These are phyloP conservation scores for Lepidium aucheri DNA, from an alignment of 345 rosid genomes.

Conservation along the genomic window DNA sequence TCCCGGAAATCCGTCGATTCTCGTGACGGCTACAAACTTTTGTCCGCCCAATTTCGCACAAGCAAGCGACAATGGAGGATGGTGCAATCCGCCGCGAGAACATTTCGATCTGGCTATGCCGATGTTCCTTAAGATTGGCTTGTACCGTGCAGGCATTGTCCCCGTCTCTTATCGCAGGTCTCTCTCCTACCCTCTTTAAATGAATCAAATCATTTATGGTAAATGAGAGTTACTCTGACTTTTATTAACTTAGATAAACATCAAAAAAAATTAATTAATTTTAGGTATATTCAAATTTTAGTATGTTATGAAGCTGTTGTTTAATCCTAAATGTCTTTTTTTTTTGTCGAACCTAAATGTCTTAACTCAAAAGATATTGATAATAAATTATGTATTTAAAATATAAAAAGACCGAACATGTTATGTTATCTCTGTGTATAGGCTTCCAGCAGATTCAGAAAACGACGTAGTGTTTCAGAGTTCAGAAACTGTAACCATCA, in stretches of 20 bases:
- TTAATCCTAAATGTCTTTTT: too few relatives aligned
- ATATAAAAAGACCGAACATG: not conserved
- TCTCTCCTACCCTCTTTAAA: not conserved
- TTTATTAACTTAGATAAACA: too few relatives aligned
- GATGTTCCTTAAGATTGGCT: conserved; percentile 89
- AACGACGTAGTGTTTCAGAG: not conserved
- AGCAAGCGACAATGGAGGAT: conserved; percentile 85
- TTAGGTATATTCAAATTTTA: too few relatives aligned
- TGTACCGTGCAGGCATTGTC: conserved; percentile 93
- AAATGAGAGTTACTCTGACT: not conserved
- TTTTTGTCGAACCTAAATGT: too few relatives aligned
- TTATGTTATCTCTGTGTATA: not conserved
- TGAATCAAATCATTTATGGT: not conserved
- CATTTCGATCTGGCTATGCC: conserved; percentile 99
- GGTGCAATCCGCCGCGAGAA: conserved; percentile 99
- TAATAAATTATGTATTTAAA: too few relatives aligned
- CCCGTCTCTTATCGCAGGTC: conserved; percentile 80
- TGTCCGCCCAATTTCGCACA: conserved; percentile 93
- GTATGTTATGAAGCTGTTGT: too few relatives aligned
- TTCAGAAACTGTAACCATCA: conserved; percentile 9
- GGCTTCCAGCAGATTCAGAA: conserved; percentile 1
- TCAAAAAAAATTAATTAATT: too few relatives aligned
- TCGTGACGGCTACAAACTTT: conserved; percentile 85
- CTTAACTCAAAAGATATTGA: too few relatives aligned
- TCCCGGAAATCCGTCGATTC: conserved; percentile 70